Evolutionary conservation across 2,329 filamentous ascomycete species (phyloP).

Genomic region (Pleoardoris graminearum): DNA sequence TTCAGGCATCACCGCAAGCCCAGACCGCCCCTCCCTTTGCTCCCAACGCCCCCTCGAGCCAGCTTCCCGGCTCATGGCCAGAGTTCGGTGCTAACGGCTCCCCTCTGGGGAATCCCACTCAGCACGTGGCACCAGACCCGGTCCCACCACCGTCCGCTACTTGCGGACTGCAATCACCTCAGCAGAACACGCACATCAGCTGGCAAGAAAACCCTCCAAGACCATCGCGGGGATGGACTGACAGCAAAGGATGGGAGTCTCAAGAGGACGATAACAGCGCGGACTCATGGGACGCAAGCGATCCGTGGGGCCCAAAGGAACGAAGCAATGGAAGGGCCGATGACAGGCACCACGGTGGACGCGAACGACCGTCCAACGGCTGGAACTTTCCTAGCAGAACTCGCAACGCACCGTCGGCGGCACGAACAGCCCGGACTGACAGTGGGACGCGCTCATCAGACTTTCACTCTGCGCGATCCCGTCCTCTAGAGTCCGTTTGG

Average conservation of each 20-base stretch:
- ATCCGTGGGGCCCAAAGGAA: constrained; percentile 17
- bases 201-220: constrained; percentile 15
- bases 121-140: neutral
- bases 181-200: constrained; percentile 13
- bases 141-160: neutral
- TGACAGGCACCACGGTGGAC: neutral
- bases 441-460: neutral
- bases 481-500: neutral
- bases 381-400: neutral
- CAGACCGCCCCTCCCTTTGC: neutral
- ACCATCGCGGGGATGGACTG: constrained; percentile 15
- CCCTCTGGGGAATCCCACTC: neutral
- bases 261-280: constrained; percentile 8
- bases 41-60: constrained; percentile 10
- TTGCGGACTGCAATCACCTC: constrained; percentile 9
- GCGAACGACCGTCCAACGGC: neutral
- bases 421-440: neutral
- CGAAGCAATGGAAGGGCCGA: neutral
- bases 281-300: constrained; percentile 26
- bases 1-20: constrained; percentile 6
- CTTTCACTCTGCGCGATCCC: neutral
- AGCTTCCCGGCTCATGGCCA: constrained; percentile 33
- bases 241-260: constrained; percentile 15
- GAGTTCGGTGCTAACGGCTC: neutral
- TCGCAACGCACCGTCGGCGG: neutral